Conservation (phyloP, 2,329 filamentous ascomycete species). For the Colletotrichum tropicale region DNA sequence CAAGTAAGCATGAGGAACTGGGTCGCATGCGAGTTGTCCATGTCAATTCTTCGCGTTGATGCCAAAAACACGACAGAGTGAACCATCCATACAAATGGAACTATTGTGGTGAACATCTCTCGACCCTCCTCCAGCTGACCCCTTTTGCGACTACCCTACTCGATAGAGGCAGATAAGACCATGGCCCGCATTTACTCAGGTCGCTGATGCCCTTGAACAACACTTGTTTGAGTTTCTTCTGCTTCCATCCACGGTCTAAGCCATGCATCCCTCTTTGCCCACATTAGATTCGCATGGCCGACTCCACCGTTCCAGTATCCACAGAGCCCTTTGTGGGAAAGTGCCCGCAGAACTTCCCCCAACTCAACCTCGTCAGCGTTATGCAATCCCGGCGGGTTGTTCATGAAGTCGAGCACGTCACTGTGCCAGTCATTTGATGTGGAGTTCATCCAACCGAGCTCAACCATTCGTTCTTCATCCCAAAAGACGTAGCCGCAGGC, state of each 20-base stretch:
- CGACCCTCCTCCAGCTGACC: not conserved
- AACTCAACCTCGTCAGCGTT: not conserved
- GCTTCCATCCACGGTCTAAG: not conserved
- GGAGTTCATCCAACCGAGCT: not conserved
- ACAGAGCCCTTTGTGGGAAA: not conserved
- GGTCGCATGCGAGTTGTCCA: not conserved
- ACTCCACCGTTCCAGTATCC: not conserved
- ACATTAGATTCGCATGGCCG: not conserved
- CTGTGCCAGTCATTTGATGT: not conserved
- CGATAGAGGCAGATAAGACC: not conserved
- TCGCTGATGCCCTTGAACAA: not conserved
- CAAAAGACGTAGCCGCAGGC: not conserved
- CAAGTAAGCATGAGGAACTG: not conserved
- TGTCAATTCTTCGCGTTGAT: not conserved
- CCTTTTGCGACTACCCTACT: not conserved
- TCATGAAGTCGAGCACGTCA: not conserved
- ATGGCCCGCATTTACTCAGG: not conserved
- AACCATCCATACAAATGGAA: not conserved
- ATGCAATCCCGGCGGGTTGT: not conserved
- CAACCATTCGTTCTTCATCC: not conserved
- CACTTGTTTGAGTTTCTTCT: not conserved
- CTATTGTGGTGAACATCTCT: not conserved
- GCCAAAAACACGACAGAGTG: not conserved
- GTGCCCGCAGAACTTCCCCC: not conserved
- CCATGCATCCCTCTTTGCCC: not conserved